Conservation (phyloP, 2,329 filamentous ascomycete species). For the Fusarium oligoseptatum region DNA sequence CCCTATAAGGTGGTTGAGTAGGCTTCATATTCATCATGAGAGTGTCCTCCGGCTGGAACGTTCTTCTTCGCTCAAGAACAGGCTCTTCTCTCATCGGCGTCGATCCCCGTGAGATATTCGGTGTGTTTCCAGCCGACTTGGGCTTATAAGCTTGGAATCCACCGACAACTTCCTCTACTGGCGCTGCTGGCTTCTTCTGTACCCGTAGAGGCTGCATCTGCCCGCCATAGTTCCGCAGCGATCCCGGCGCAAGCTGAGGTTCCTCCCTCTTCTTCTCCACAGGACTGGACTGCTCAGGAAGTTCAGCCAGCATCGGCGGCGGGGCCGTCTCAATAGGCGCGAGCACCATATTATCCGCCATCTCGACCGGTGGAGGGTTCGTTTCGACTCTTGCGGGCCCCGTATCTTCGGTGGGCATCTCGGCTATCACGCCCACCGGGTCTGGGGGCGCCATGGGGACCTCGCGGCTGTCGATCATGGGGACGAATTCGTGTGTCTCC, state of each 20-base stretch:
- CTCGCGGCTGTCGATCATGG: slow-evolving; percentile 53
- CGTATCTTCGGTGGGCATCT: slow-evolving; percentile 62
- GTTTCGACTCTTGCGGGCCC: slow-evolving; percentile 56
- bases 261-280: slow-evolving; percentile 44
- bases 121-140: neutral
- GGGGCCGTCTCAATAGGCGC: slow-evolving; percentile 52
- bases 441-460: slow-evolving; percentile 53
- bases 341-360: slow-evolving; percentile 55
- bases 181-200: slow-evolving; percentile 8
- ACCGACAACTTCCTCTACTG: neutral
- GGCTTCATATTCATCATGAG: slow-evolving; percentile 39
- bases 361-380: slow-evolving; percentile 61
- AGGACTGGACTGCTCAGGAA: slow-evolving; percentile 53
- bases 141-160: slow-evolving; percentile 39
- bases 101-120: slow-evolving; percentile 17
- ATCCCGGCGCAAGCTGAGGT: slow-evolving; percentile 32
- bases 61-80: slow-evolving; percentile 20
- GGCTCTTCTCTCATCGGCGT: slow-evolving; percentile 21
- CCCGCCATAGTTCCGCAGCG: slow-evolving; percentile 16
- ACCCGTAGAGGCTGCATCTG: slow-evolving; percentile 27
- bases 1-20: slow-evolving; percentile 32
- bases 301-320: slow-evolving; percentile 51
- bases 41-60: slow-evolving; percentile 46
- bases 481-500: slow-evolving; percentile 37
- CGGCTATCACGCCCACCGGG: slow-evolving; percentile 61